Evolutionary conservation across 306 rosid genomes (phyloP).

Genomic region (Cyamopsis tetragonoloba): DNA sequence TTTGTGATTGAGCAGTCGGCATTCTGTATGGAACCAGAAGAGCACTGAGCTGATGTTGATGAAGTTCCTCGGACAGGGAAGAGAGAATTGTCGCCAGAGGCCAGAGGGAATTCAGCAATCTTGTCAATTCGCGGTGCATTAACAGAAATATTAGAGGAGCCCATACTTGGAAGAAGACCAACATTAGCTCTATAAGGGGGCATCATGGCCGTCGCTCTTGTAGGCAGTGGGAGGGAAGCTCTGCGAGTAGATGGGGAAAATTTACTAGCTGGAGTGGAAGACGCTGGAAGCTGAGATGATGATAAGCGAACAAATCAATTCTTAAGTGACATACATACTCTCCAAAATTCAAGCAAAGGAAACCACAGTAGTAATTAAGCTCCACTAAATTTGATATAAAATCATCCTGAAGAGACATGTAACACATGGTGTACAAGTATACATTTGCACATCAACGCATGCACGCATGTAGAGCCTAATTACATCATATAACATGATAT

Average conservation of each 20-base stretch:
- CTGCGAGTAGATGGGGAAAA: slow-evolving; percentile 46
- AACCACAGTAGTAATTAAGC: neutral
- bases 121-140: slow-evolving; percentile 89
- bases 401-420: neutral
- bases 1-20: slow-evolving; percentile 66
- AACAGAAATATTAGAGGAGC: slow-evolving; percentile 83
- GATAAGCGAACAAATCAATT: slow-evolving; percentile 5
- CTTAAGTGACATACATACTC: neutral
- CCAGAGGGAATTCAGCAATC: slow-evolving; percentile 86
- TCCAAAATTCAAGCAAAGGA: neutral
- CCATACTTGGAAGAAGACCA: slow-evolving; percentile 48
- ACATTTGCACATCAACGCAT: too few species aligned
- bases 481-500: neutral
- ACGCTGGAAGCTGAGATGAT: slow-evolving; percentile 53
- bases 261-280: slow-evolving; percentile 40
- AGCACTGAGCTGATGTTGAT: slow-evolving; percentile 54
- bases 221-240: slow-evolving; percentile 74
- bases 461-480: neutral
- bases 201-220: slow-evolving; percentile 35
- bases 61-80: slow-evolving; percentile 42
- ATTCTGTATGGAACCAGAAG: slow-evolving; percentile 46
- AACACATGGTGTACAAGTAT: too few species aligned
- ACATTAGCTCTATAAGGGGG: slow-evolving; percentile 40
- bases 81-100: slow-evolving; percentile 55
- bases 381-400: neutral